These are phyloP conservation scores for Pharus latifolius DNA, from an alignment of 176 grass and related monocot species.

Conservation along the genomic window DNA sequence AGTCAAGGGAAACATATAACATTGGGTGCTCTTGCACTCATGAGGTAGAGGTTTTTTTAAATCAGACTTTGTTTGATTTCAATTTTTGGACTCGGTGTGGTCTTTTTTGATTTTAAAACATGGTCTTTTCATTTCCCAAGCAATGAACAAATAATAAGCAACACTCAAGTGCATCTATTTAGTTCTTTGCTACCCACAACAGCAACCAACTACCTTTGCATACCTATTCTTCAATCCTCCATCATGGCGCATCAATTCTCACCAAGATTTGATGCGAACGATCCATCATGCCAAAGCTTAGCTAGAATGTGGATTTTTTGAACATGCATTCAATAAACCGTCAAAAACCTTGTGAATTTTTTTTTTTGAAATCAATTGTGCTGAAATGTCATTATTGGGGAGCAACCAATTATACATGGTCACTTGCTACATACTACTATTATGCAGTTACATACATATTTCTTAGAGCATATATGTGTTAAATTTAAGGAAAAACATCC, in stretches of 20 bases:
- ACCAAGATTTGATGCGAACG: background rate
- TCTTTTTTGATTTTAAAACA: background rate
- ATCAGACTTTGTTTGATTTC: slow-evolving; percentile 20
- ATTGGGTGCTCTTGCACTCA: background rate
- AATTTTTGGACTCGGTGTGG: slow-evolving; percentile 7
- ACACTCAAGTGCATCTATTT: slow-evolving; percentile 15
- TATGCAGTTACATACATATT: too few species aligned
- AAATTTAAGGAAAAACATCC: too few species aligned
- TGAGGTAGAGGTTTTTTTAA: background rate
- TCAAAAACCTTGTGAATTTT: too few species aligned
- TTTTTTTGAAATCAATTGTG: too few species aligned
- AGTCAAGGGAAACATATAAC: background rate
- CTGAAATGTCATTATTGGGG: too few species aligned
- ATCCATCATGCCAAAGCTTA: background rate
- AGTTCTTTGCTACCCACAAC: background rate
- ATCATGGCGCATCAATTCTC: slow-evolving; percentile 14
- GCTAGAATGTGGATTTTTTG: too few species aligned
- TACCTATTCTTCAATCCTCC: background rate
- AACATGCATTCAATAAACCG: too few species aligned
- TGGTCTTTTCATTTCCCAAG: slow-evolving; percentile 14
- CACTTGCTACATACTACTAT: too few species aligned
- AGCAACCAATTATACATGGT: too few species aligned
- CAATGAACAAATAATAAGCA: background rate
- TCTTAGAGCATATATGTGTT: too few species aligned
- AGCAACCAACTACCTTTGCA: background rate